phyloP scores from a whole-genome alignment of 2,329 filamentous ascomycete species.

The Xylaria hypoxylon region DNA sequence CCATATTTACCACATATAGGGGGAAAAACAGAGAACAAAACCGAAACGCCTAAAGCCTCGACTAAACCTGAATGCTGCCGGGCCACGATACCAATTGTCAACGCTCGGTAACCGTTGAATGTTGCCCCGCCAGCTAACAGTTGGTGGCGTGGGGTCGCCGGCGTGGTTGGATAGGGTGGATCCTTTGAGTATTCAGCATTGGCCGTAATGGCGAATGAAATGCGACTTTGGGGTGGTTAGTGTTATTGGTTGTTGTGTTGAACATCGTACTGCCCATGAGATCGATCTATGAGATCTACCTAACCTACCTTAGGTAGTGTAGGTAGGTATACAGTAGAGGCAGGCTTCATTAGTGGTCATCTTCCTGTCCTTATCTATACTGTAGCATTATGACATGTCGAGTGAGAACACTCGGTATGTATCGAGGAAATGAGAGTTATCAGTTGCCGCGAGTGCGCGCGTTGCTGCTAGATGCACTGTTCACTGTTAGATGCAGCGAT shows the following conservation, averaged over 20 bases:
- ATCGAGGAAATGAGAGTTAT: not conserved
- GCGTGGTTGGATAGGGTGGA: conserved; percentile 26
- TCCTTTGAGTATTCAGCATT: conserved; percentile 5
- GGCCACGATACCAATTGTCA: conserved; percentile 17
- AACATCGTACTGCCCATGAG: conserved; percentile 9
- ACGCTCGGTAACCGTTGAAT: conserved; percentile 20
- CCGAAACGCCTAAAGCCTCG: not conserved
- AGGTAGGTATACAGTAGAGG: conserved; percentile 2
- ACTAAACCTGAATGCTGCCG: conserved; percentile 5
- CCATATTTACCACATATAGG: not conserved
- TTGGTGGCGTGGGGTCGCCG: conserved; percentile 9
- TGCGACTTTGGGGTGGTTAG: conserved; percentile 9
- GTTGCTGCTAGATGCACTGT: conserved; percentile 15
- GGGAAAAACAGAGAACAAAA: not conserved
- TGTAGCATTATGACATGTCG: conserved; percentile 28
- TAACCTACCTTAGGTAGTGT: conserved; percentile 6
- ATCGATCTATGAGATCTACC: conserved; percentile 22
- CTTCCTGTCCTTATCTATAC: conserved; percentile 4
- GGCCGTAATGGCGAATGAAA: conserved; percentile 12
- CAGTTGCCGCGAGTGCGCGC: not conserved
- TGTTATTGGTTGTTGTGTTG: conserved; percentile 12
- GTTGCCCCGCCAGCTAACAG: conserved; percentile 22
- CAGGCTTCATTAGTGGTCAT: conserved; percentile 2
- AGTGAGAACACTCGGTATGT: conserved; percentile 14
- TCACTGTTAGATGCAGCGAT: conserved; percentile 20